phyloP scores from a whole-genome alignment of 768 basidiomycete species.

The Panaeolus cyanescens region DNA sequence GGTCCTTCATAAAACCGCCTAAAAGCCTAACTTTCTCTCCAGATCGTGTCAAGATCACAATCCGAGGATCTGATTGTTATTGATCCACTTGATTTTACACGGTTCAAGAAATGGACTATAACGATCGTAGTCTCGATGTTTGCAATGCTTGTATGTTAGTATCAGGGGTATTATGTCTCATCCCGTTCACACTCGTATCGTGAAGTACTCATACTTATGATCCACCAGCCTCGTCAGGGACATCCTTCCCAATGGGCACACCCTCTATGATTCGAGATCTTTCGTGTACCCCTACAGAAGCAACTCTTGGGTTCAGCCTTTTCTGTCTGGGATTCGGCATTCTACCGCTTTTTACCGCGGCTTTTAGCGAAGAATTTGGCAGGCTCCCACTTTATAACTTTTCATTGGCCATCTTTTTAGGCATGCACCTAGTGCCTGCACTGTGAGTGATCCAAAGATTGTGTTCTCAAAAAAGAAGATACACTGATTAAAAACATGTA shows the following conservation, averaged over 20 bases:
- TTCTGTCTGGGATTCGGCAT: constrained; percentile 65
- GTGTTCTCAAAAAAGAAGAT: constrained; percentile 14
- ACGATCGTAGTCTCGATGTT: not conserved
- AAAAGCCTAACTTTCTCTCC: not conserved
- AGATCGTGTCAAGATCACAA: not conserved
- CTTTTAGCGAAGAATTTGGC: constrained; percentile 76
- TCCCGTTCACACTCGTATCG: not conserved
- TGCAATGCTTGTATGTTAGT: not conserved
- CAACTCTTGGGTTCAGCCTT: constrained; percentile 49
- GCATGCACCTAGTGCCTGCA: constrained; percentile 50
- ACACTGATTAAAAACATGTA: constrained; percentile 12
- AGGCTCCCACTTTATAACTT: constrained; percentile 59
- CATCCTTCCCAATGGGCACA: constrained; percentile 58
- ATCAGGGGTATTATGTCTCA: not conserved
- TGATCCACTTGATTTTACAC: not conserved
- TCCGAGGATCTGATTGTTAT: not conserved
- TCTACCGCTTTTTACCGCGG: constrained; percentile 64
- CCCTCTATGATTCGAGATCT: constrained; percentile 56
- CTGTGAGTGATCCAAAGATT: constrained; percentile 28
- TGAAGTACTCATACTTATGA: not conserved
- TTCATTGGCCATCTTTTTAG: constrained; percentile 48
- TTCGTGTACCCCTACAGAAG: constrained; percentile 44
- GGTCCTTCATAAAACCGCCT: not conserved
- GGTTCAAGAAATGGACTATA: not conserved
- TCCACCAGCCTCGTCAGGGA: constrained; percentile 48